These are phyloP conservation scores for Triadica sebifera DNA, from an alignment of 345 rosid genomes.

Conservation along the genomic window DNA sequence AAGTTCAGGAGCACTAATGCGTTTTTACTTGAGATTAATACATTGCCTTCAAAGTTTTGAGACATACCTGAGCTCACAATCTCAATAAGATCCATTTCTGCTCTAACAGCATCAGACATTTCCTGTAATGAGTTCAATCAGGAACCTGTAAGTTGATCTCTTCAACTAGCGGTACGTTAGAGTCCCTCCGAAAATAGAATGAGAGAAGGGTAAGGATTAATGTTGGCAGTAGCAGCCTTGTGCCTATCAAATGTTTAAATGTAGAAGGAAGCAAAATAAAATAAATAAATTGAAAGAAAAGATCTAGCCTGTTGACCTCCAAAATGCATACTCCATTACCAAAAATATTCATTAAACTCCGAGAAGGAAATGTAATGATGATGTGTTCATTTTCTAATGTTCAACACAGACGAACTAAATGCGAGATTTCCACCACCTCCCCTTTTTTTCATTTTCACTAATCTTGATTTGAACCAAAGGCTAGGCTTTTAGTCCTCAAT, in stretches of 20 bases:
- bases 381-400: neutral
- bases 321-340: neutral
- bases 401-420: neutral
- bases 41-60: neutral
- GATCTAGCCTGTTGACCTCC: neutral
- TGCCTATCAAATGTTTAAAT: neutral
- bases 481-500: neutral
- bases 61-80: constrained; percentile 57
- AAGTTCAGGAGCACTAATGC: no score
- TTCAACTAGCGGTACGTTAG: neutral
- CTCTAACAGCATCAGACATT: constrained; percentile 28
- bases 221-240: neutral
- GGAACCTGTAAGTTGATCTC: neutral
- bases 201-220: neutral
- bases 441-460: neutral
- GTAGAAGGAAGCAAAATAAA: neutral
- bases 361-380: neutral
- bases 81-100: constrained; percentile 63
- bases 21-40: no score
- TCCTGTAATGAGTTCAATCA: constrained; percentile 32
- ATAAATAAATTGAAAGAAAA: neutral
- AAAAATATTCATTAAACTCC: neutral
- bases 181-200: no score
- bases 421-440: neutral
- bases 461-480: neutral